Percentiles rank a stretch among this genome's conserved stretches.
These are phyloP conservation scores for Blastobotrys apis DNA, from an alignment of 1,139 yeast genomes.

Conservation along the genomic window DNA sequence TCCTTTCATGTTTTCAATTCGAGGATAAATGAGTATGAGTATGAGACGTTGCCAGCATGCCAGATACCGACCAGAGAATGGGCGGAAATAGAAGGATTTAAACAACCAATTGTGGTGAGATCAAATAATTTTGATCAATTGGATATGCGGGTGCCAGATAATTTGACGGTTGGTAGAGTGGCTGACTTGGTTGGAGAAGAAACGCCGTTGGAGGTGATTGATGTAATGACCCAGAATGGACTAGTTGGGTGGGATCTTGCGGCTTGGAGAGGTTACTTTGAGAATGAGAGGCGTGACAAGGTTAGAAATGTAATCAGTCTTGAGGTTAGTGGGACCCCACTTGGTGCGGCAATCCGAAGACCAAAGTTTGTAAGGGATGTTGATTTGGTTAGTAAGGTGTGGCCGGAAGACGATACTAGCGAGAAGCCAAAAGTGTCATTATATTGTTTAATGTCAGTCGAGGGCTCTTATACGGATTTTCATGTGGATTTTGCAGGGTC, in stretches of 20 bases:
- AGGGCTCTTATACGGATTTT: conserved; percentile 78
- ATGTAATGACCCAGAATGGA: conserved; percentile 72
- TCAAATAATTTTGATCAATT: conserved; percentile 35
- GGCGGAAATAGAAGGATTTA: conserved; percentile 34
- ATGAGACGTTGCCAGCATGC: conserved; percentile 22
- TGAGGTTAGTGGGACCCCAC: conserved; percentile 60
- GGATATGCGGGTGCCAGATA: conserved; percentile 43
- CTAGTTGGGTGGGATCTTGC: conserved; percentile 62
- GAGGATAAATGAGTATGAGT: conserved; percentile 11
- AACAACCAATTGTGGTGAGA: conserved; percentile 41
- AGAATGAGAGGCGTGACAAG: conserved; percentile 52
- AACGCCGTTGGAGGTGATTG: conserved; percentile 76
- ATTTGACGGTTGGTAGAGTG: conserved; percentile 52
- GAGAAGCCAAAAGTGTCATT: conserved; percentile 63
- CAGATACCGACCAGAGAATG: conserved; percentile 39
- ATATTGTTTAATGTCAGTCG: conserved; percentile 82
- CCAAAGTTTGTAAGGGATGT: conserved; percentile 63
- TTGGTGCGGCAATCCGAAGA: conserved; percentile 51
- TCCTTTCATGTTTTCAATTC: conserved; percentile 51
- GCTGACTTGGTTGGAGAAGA: conserved; percentile 61
- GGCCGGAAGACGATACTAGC: conserved; percentile 43
- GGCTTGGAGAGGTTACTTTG: conserved; percentile 72
- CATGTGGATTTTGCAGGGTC: conserved; percentile 93
- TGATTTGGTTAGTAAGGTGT: conserved; percentile 67
- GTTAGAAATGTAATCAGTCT: conserved; percentile 76